Base-by-base conservation (phyloP, 1,284 basidiomycete genomes). In the Trichosporon coremiiforme region DNA sequence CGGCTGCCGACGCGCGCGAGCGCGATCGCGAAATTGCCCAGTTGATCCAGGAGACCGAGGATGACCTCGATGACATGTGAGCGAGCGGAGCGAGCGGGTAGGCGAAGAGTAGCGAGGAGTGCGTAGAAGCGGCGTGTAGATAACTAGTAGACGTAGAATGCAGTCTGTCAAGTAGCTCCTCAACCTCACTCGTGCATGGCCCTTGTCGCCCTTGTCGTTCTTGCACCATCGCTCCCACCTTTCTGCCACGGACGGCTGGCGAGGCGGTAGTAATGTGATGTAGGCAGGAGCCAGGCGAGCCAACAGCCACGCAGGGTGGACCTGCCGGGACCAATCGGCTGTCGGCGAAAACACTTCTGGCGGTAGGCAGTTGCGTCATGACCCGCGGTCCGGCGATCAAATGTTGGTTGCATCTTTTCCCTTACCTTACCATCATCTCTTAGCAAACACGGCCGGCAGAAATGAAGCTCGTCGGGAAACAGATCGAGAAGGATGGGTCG, bases 11-110 rank as follows among this genome's bases (percentile, higher is more conserved):
- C 66, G 94, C 95, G 0, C 86, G 95, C 12, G 95, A 98, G 82
- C 87, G 95, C 65, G 95, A 98, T 85, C 91, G 93, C 78, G 95
- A 98, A 82, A 87, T 98, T 33, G 93, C 92, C 4, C 94, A 94
- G 84, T 91, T 93, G 79, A 93, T 95, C 68, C 81, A 78, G 66
- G 85, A 85, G n/a, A 91, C 91, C 0, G 90, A 93, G 66, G 85
- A 91, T 67, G 91, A 94, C 50, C 91, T 92, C 65, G 91, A 92
- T 41, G 76, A 78, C 60, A 65, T 77, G 67, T 78, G 75, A 2
- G 47, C 57, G 57, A 60, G 57, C 57, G 31, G 2, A n/a, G 57
- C 57, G 57, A 60, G 57, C 29, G n/a, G n/a, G n/a, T n/a, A n/a
- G n/a, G n/a, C n/a, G n/a, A n/a, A 4, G 57, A n/a, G n/a, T n/a